Evolutionary conservation across 176 grass and related monocot genomes (phyloP).

Genomic region (Musa troglodytarum): DNA sequence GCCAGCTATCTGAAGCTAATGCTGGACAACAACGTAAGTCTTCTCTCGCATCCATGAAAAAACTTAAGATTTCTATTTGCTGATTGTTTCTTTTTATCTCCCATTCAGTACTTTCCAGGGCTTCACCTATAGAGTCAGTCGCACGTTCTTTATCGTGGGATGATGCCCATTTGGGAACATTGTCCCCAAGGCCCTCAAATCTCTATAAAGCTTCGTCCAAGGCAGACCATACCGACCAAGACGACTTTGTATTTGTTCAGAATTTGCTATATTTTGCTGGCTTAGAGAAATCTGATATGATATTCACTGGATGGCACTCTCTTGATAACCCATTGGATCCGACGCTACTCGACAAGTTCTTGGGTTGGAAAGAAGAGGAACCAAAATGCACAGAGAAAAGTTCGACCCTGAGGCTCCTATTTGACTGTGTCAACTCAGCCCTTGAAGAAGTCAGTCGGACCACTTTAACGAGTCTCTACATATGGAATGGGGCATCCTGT

Average conservation of each 20-base stretch:
- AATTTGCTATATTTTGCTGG: slow-evolving; percentile 64
- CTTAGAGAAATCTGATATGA: slow-evolving; percentile 34
- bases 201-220: slow-evolving; percentile 12
- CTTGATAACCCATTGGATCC: slow-evolving; percentile 59
- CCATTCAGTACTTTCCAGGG: slow-evolving; percentile 30
- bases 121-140: slow-evolving; percentile 36
- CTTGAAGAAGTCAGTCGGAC: slow-evolving; percentile 53
- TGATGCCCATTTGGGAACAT: slow-evolving; percentile 33
- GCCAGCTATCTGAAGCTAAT: slow-evolving; percentile 10
- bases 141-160: slow-evolving; percentile 55
- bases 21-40: slow-evolving; percentile 41
- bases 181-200: slow-evolving; percentile 4
- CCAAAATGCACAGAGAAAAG: slow-evolving; percentile 64
- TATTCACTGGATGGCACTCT: slow-evolving; percentile 57
- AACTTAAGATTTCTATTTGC: background rate
- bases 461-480: slow-evolving; percentile 26
- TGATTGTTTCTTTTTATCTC: slow-evolving; percentile 12
- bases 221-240: slow-evolving; percentile 33
- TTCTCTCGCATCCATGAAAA: slow-evolving; percentile 1
- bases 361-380: slow-evolving; percentile 62
- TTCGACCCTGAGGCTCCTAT: slow-evolving; percentile 71
- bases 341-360: slow-evolving; percentile 46
- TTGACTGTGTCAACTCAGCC: slow-evolving; percentile 61
- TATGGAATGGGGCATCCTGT: slow-evolving; percentile 28
- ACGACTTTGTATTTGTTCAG: slow-evolving; percentile 44